phyloP scores from a whole-genome alignment of 306 rosid genomes.

The Hylodesmum podocarpum region DNA sequence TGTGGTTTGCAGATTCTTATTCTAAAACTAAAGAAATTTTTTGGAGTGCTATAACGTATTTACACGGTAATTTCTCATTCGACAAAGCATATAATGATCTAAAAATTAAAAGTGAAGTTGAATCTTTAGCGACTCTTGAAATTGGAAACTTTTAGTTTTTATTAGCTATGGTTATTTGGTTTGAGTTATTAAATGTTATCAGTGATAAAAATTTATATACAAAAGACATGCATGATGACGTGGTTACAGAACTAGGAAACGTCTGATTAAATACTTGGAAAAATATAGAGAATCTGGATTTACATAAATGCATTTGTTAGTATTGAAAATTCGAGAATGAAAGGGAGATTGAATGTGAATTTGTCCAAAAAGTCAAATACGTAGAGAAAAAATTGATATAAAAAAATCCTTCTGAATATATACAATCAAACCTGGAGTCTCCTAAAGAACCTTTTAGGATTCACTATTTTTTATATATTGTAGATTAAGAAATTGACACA shows the following conservation, averaged over 20 bases:
- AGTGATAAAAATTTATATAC: no score
- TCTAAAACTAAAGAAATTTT: not conserved
- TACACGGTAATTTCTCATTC: not conserved
- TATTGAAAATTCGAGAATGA: not conserved
- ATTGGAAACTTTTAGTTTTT: not conserved
- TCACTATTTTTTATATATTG: no score
- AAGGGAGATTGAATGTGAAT: not conserved
- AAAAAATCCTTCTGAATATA: no score
- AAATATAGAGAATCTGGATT: not conserved
- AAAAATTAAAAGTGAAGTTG: not conserved
- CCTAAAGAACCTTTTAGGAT: no score
- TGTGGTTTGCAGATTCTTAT: not conserved
- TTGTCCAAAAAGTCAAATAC: no score
- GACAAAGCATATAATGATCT: not conserved
- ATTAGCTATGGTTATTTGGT: not conserved
- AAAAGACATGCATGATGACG: not conserved
- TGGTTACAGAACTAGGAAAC: not conserved
- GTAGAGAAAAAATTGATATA: no score
- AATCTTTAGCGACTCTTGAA: not conserved
- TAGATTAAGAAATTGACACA: no score
- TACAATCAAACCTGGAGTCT: no score
- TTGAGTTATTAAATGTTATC: not conserved
- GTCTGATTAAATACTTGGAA: not conserved
- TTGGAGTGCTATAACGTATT: not conserved
- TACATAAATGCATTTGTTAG: not conserved